Percentiles rank a stretch among this genome's conserved stretches.
phyloP scores from a whole-genome alignment of 2,329 filamentous ascomycete genomes.

The Emmonsia crescens region DNA sequence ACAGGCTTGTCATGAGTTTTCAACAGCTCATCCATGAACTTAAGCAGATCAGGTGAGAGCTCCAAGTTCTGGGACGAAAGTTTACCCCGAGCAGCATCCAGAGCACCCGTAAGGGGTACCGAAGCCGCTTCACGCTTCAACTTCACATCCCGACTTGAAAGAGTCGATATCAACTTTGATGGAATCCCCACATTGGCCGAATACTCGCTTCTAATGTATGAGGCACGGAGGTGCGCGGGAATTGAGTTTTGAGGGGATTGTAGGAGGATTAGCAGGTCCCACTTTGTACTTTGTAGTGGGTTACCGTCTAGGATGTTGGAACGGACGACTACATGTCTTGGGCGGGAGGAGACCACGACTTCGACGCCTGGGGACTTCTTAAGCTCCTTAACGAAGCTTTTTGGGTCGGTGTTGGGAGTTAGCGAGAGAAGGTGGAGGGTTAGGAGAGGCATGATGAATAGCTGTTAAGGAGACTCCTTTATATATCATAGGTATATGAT shows the following conservation, averaged over 20 bases:
- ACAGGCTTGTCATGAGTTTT: conserved; percentile 35
- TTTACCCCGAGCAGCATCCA: conserved; percentile 23
- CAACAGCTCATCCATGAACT: conserved; percentile 37
- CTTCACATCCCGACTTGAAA: conserved; percentile 16
- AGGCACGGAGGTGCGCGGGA: conserved; percentile 12
- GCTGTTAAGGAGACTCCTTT: neutral
- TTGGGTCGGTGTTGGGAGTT: conserved; percentile 14
- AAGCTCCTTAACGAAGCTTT: conserved; percentile 21
- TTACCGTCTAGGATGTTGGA: conserved; percentile 23
- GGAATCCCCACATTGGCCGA: conserved; percentile 25
- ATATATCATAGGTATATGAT: neutral
- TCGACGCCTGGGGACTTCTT: conserved; percentile 16
- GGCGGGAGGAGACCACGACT: conserved; percentile 27
- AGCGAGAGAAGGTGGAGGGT: conserved; percentile 28
- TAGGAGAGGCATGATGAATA: conserved; percentile 23
- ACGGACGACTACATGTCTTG: conserved; percentile 27
- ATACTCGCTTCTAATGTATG: conserved; percentile 21
- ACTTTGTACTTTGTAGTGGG: conserved; percentile 20
- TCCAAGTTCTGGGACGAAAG: conserved; percentile 43
- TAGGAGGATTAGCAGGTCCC: conserved; percentile 30
- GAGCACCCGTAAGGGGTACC: conserved; percentile 26
- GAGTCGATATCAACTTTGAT: conserved; percentile 24
- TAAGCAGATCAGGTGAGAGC: conserved; percentile 39
- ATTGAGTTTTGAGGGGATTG: conserved; percentile 14
- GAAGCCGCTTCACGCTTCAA: conserved; percentile 8